Evolutionary conservation across 352 stramenopile species (phyloP).

Genomic region (Pythium volutum): DNA sequence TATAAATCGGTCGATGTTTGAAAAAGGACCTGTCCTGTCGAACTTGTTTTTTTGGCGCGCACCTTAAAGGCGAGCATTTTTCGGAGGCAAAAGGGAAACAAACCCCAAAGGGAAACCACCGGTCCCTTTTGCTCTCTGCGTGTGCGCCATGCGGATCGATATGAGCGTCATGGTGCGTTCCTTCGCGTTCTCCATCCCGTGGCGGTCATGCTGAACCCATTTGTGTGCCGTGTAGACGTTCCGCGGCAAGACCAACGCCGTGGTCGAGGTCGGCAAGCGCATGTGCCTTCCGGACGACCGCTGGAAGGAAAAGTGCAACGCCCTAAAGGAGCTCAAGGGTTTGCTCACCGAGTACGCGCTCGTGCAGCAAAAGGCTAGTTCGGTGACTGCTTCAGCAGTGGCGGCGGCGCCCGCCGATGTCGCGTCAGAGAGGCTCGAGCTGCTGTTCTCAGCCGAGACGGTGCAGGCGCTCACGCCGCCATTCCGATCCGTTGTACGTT

Average conservation of each 20-base stretch:
- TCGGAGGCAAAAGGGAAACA: not conserved
- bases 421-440: constrained; percentile 14
- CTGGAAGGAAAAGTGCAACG: constrained; percentile 57
- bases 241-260: constrained; percentile 41
- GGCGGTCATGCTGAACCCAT: not conserved
- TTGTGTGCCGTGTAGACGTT: constrained; percentile 33
- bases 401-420: not conserved
- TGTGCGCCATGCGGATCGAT: constrained; percentile 31
- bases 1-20: not conserved
- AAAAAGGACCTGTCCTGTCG: not conserved
- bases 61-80: constrained; percentile 4
- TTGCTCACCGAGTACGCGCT: constrained; percentile 29
- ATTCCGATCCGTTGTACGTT: constrained; percentile 47
- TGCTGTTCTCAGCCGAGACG: constrained; percentile 46
- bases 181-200: not conserved
- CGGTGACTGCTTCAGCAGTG: not conserved
- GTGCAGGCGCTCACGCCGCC: constrained; percentile 50
- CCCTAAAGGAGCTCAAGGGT: constrained; percentile 41
- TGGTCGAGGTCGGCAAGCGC: constrained; percentile 49
- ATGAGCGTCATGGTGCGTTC: constrained; percentile 49
- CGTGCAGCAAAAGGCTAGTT: constrained; percentile 3
- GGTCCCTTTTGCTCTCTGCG: not conserved
- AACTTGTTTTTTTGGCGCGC: constrained; percentile 5
- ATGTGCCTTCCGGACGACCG: constrained; percentile 50
- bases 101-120: not conserved